Conservation (phyloP, 202 grass and related monocot genomes). For the Musa balbisiana region DNA sequence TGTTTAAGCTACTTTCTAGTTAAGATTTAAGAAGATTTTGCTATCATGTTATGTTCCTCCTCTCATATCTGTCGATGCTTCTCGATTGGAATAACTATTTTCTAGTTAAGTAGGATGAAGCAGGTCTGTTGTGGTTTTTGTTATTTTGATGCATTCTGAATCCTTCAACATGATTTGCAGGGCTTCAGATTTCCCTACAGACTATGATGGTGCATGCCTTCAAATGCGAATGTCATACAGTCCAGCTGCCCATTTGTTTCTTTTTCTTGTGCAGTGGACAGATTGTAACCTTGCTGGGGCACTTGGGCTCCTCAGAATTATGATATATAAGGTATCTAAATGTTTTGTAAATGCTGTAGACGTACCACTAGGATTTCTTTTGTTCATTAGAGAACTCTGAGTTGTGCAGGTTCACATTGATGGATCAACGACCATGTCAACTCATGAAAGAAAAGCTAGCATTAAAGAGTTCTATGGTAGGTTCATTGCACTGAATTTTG, state of each 20-base stretch:
- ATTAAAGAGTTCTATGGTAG: slow-evolving; percentile 84
- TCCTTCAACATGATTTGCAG: slow-evolving; percentile 22
- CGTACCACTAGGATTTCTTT: background rate
- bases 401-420: slow-evolving; percentile 66
- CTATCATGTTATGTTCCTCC: no score
- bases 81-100: background rate
- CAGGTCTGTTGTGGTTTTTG: background rate
- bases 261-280: slow-evolving; percentile 81
- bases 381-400: background rate
- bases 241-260: slow-evolving; percentile 79
- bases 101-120: no score
- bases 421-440: slow-evolving; percentile 93
- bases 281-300: slow-evolving; percentile 79
- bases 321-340: slow-evolving; percentile 68
- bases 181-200: slow-evolving; percentile 64
- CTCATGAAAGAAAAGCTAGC: slow-evolving; percentile 92
- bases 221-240: slow-evolving; percentile 94
- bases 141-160: background rate
- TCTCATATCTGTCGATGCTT: no score
- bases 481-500: slow-evolving; percentile 21
- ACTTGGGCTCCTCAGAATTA: slow-evolving; percentile 78
- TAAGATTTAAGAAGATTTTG: no score
- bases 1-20: no score
- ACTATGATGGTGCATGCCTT: slow-evolving; percentile 80
- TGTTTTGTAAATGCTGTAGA: background rate